Evolutionary conservation across 805 yeast species (phyloP).

Genomic region (Candida awuae): DNA sequence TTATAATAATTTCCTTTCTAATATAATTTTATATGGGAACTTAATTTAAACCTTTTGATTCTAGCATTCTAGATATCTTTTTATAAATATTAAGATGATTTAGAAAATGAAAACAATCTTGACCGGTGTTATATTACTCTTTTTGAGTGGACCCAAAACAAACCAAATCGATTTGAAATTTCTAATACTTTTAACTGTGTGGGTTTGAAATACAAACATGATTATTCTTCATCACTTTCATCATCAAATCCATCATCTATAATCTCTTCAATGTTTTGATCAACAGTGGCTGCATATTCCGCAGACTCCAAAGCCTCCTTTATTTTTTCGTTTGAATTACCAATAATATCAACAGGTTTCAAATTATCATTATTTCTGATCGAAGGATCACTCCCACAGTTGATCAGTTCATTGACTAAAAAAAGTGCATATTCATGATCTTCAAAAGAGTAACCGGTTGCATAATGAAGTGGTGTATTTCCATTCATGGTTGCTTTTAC

Average conservation of each 20-base stretch:
- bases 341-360: conserved; percentile 63
- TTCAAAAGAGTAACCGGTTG: conserved; percentile 64
- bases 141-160: too few species aligned
- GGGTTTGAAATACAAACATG: too few species aligned
- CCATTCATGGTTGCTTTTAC: conserved; percentile 64
- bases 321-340: conserved; percentile 48
- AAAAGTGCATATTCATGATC: conserved; percentile 84
- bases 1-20: too few species aligned
- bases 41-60: too few species aligned
- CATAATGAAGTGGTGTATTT: conserved; percentile 84
- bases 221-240: conserved; percentile 15
- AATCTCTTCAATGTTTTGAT: conserved; percentile 31
- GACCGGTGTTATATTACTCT: too few species aligned
- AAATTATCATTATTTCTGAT: conserved; percentile 52
- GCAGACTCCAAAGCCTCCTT: conserved; percentile 69
- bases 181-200: too few species aligned
- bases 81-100: too few species aligned
- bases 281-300: conserved; percentile 55
- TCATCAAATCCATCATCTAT: conserved; percentile 34
- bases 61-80: too few species aligned
- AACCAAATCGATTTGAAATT: too few species aligned
- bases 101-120: too few species aligned
- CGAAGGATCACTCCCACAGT: conserved; percentile 84
- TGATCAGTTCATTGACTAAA: conserved; percentile 71
- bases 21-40: too few species aligned